Percentiles rank a stretch among this genome's conserved stretches.
Conservation (phyloP, 164 flowering plant genomes). For the Paratinospora sagittata region DNA sequence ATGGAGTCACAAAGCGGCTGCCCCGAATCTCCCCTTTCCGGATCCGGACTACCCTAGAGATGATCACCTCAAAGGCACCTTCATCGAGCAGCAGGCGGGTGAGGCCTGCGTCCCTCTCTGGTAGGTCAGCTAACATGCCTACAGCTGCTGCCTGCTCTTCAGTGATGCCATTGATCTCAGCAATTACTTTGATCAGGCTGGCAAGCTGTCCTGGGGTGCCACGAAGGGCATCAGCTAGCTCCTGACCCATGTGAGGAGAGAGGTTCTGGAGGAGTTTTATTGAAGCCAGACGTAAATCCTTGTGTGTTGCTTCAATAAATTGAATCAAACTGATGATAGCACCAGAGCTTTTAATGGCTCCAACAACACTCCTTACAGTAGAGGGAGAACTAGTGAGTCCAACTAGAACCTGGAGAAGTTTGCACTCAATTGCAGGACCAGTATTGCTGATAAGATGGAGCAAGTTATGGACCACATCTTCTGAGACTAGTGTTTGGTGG, state of each 20-base stretch:
- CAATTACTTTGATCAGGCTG: constrained; percentile 50
- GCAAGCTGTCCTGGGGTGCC: constrained; percentile 79
- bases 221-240: constrained; percentile 70
- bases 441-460: constrained; percentile 95
- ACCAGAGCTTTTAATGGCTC: constrained; percentile 88
- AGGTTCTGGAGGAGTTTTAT: constrained; percentile 78
- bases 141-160: constrained; percentile 94
- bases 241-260: constrained; percentile 82
- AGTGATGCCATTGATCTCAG: constrained; percentile 55
- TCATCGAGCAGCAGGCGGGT: constrained; percentile 71
- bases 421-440: constrained; percentile 90
- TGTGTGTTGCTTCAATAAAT: constrained; percentile 87
- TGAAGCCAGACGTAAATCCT: constrained; percentile 74
- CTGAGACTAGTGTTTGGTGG: constrained; percentile 80
- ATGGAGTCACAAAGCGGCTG: constrained; percentile 70
- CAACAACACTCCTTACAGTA: constrained; percentile 54
- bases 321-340: constrained; percentile 89
- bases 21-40: constrained; percentile 72
- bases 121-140: constrained; percentile 82
- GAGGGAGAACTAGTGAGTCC: constrained; percentile 70
- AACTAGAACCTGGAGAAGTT: constrained; percentile 93
- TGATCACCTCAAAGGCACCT: constrained; percentile 53
- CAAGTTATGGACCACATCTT: constrained; percentile 70
- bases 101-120: constrained; percentile 75
- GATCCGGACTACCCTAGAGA: constrained; percentile 39